phyloP scores from a whole-genome alignment of 148 eudicot species.

The Suaeda aralocaspica region DNA sequence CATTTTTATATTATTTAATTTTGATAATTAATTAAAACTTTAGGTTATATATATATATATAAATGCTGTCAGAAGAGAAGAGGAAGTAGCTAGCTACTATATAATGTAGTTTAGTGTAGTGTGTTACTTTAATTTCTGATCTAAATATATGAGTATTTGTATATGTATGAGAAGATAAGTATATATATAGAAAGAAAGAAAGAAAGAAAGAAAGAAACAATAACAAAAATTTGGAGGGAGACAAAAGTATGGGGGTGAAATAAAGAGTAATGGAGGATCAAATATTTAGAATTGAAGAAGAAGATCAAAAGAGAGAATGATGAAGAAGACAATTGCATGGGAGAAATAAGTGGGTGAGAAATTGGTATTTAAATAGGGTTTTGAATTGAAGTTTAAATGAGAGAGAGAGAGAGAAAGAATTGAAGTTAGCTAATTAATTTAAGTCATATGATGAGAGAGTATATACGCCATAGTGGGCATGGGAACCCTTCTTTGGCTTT shows the following conservation, averaged over 20 bases:
- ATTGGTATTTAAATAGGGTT: conserved; percentile 42
- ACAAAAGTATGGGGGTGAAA: conserved; percentile 33
- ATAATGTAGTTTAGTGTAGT: background rate
- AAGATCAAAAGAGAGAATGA: conserved; percentile 7
- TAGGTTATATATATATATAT: background rate
- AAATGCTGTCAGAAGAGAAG: background rate
- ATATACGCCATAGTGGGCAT: too few species aligned
- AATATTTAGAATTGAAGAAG: background rate
- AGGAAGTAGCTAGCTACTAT: background rate
- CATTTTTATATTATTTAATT: conserved; percentile 32
- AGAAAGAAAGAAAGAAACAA: too few species aligned
- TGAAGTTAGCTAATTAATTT: background rate
- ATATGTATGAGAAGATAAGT: background rate
- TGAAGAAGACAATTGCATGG: conserved; percentile 42
- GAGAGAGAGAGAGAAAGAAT: background rate
- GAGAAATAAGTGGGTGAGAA: conserved; percentile 35
- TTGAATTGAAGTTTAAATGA: background rate
- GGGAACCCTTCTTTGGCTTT: too few species aligned
- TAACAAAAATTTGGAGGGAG: too few species aligned
- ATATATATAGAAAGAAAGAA: background rate
- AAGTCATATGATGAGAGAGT: too few species aligned
- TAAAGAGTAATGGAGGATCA: conserved; percentile 23
- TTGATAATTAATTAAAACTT: conserved; percentile 7
- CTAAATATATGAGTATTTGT: background rate
- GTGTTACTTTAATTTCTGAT: too few species aligned